Conservation (phyloP, 2,329 filamentous ascomycete genomes). For the Thielaviopsis musarum region DNA sequence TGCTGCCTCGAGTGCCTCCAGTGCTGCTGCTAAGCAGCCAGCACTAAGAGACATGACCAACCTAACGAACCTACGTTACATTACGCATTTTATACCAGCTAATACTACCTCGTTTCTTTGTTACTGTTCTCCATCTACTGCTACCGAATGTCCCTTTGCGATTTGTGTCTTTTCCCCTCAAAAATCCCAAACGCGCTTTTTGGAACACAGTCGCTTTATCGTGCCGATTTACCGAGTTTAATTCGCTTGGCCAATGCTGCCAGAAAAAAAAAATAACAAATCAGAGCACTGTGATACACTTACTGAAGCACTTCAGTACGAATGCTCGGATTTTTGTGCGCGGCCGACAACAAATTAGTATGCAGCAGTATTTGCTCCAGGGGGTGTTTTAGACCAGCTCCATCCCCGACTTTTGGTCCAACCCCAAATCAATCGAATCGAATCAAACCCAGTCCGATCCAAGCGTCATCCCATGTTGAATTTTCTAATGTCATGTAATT, state of each 20-base stretch:
- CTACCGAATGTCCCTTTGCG: not conserved
- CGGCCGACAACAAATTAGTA: too few relatives aligned
- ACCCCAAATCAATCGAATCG: not conserved
- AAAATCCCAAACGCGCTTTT: not conserved
- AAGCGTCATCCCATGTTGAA: not conserved
- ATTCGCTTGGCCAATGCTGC: not conserved
- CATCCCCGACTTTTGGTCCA: not conserved
- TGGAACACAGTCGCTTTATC: not conserved
- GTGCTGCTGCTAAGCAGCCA: conserved; percentile 21
- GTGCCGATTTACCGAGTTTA: not conserved
- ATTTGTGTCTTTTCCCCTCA: not conserved
- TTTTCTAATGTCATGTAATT: not conserved
- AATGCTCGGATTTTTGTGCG: too few relatives aligned
- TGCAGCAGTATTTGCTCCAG: not conserved
- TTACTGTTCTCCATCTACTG: not conserved
- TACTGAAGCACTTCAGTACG: too few relatives aligned
- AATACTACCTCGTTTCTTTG: not conserved
- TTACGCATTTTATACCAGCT: not conserved
- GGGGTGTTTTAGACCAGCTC: not conserved
- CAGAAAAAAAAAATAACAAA: not conserved
- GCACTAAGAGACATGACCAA: not conserved
- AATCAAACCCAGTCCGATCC: not conserved
- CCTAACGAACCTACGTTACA: not conserved
- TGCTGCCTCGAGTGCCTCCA: conserved; percentile 26
- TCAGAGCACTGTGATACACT: not conserved